Evolutionary conservation across 371 early-diverging fungal genomes (phyloP), one percentile per base, ranked within the genome.

Genomic region (Syncephalastrum racemosum): DNA sequence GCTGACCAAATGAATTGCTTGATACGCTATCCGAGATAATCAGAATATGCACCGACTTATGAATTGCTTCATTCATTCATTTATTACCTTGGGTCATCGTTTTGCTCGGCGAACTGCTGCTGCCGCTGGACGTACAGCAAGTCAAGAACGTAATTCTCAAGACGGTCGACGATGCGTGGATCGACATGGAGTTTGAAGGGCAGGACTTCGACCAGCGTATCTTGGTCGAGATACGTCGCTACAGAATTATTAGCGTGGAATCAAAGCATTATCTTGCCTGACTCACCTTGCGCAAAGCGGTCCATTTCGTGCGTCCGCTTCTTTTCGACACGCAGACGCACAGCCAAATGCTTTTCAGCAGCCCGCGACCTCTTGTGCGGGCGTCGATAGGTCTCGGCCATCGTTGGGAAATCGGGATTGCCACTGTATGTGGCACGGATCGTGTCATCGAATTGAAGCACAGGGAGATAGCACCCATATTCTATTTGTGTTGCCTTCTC

Each of bases 161-260:
- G 56, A 39, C 86, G 51, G 56, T 80, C 71, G 4, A 71, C 53
- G 10, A 78, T 75, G 48, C 68, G 64, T 0, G 82, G 59, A 62
- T 86, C 82, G 14, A 86, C 8, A 27, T 74, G 69, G 12, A 84
- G 22, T 25, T 73, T 76, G 16, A 83, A 60, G 4, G 86, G 74
- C 47, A 78, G 71, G 10, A 84, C 63, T 15, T 81, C 81, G 2
- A 83, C 66, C 10, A 63, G 62, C 1, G 75, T 67, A 39, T 84
- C 82, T 24, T 71, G 68, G 7, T 73, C 67, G 42, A 67, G 62
- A 1, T 63, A 54, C 0, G 54, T 52, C 13, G 63, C 68, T 67
- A 61, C 42, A 44, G 16, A 59, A 31, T 23, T 25, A 45, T 40
- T 5, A 55, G 15, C 7, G 16, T n/a, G 3, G 16, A 2, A n/a